Percentiles rank a stretch among this genome's conserved stretches.
phyloP scores from a whole-genome alignment of 83 land plant species.

The Picea abies region DNA sequence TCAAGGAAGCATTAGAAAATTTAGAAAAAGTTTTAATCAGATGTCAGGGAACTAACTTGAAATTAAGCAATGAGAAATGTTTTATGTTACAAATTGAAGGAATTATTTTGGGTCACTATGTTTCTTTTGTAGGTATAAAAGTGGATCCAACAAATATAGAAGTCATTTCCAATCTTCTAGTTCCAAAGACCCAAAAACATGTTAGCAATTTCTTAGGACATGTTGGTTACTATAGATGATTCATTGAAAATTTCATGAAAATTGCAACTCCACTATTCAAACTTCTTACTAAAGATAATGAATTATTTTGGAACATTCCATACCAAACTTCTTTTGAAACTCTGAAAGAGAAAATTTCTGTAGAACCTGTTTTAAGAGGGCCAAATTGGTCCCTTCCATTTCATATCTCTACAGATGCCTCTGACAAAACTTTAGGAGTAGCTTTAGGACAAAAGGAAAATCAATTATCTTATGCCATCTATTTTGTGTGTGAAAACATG shows the following conservation, averaged over 20 bases:
- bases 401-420: neutral
- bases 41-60: neutral
- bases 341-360: neutral
- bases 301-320: too few relatives aligned
- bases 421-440: too few relatives aligned
- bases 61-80: neutral
- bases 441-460: too few relatives aligned
- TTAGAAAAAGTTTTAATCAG: neutral
- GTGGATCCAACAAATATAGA: too few relatives aligned
- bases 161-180: too few relatives aligned
- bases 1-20: too few relatives aligned
- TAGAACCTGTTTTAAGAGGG: neutral
- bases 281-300: too few relatives aligned
- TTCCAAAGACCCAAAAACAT: too few relatives aligned
- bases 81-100: too few relatives aligned
- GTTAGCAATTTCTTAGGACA: too few relatives aligned
- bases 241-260: neutral
- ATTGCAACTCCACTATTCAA: neutral
- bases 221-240: neutral
- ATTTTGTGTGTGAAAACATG: neutral
- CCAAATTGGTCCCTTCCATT: neutral
- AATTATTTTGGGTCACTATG: too few relatives aligned
- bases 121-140: too few relatives aligned
- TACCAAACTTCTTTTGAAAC: neutral
- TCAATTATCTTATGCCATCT: neutral